Conservation (phyloP, 345 rosid species). For the Melaleuca alternifolia region DNA sequence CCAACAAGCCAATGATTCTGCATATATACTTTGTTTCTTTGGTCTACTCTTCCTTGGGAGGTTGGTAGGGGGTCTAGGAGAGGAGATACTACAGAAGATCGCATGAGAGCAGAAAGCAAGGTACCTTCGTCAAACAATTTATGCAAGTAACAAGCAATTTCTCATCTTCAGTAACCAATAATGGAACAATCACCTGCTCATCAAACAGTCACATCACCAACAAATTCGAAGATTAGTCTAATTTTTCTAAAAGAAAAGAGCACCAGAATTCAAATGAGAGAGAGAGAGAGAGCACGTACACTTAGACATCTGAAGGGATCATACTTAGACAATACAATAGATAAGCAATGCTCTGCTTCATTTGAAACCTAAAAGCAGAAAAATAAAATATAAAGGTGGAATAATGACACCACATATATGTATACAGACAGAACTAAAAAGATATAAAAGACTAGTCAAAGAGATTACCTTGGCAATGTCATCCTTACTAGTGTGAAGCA, state of each 20-base stretch:
- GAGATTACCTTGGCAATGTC: conserved; percentile 24
- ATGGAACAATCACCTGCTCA: conserved; percentile 37
- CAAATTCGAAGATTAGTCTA: neutral
- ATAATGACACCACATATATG: neutral
- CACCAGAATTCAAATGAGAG: neutral
- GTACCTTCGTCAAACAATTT: conserved; percentile 48
- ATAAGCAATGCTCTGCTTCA: conserved; percentile 47
- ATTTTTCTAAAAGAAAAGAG: neutral
- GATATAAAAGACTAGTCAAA: neutral
- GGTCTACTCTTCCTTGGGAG: neutral
- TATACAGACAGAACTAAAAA: neutral
- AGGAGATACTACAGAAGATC: neutral
- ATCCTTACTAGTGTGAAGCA: conserved; percentile 36
- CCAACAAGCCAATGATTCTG: neutral
- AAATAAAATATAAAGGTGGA: neutral
- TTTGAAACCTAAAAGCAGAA: conserved; percentile 28
- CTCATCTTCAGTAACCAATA: conserved; percentile 46
- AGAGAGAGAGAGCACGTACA: conserved; percentile 16
- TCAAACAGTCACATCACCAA: neutral
- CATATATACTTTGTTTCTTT: neutral
- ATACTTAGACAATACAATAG: conserved; percentile 26
- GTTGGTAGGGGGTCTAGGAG: neutral
- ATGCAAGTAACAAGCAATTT: conserved; percentile 43
- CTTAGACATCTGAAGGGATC: conserved; percentile 48
- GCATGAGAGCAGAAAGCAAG: neutral